A percentile compares a stretch with the other conserved stretches of the same genome.
Conservation (phyloP, 495 filamentous ascomycete genomes). For the Neurospora tetrasperma region DNA sequence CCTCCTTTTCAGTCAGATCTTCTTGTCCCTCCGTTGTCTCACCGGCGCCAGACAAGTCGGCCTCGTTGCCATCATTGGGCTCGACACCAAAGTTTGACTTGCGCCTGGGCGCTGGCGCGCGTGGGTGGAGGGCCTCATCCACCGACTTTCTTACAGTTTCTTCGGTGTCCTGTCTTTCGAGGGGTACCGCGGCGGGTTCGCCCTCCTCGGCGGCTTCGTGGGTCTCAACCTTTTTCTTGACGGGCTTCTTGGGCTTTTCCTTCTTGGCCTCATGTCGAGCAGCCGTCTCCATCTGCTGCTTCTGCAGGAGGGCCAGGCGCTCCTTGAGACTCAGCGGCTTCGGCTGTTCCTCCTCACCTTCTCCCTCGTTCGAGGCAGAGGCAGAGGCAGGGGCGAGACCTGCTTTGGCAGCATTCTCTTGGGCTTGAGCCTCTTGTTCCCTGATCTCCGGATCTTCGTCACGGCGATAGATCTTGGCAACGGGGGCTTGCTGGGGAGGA, state of each 20-base stretch:
- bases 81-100: slow-evolving; percentile 45
- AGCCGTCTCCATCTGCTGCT: slow-evolving; percentile 83
- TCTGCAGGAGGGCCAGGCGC: slow-evolving; percentile 83
- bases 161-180: slow-evolving; percentile 38
- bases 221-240: slow-evolving; percentile 68
- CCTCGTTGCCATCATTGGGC: slow-evolving; percentile 71
- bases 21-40: slow-evolving; percentile 75
- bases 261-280: slow-evolving; percentile 76
- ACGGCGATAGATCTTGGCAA: slow-evolving; percentile 68
- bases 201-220: slow-evolving; percentile 31
- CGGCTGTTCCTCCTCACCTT: slow-evolving; percentile 60
- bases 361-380: slow-evolving; percentile 22
- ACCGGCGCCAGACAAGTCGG: slow-evolving; percentile 78
- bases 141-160: slow-evolving; percentile 48
- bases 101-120: slow-evolving; percentile 33
- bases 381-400: slow-evolving; percentile 40
- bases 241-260: slow-evolving; percentile 73
- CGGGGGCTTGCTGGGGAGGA: slow-evolving; percentile 49
- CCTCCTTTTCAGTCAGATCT: slow-evolving; percentile 64
- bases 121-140: slow-evolving; percentile 42
- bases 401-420: slow-evolving; percentile 47
- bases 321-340: slow-evolving; percentile 92
- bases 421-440: slow-evolving; percentile 49
- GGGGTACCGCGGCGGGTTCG: slow-evolving; percentile 22
- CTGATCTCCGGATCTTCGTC: slow-evolving; percentile 82